Evolutionary conservation across 345 rosid genomes (phyloP).

Genomic region (Chamaenerion angustifolium): DNA sequence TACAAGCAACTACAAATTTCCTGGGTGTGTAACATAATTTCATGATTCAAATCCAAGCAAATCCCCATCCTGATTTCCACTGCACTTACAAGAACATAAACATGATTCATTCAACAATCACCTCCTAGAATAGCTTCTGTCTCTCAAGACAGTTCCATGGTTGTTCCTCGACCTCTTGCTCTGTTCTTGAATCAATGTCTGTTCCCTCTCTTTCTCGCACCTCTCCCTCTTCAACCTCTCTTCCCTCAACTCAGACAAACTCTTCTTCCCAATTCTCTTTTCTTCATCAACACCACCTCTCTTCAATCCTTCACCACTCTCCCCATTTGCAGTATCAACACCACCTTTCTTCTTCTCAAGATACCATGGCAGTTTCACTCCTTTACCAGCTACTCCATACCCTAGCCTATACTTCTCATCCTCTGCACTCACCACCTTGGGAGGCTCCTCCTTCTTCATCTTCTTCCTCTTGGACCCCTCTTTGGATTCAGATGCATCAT

Average conservation of each 20-base stretch:
- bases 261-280: constrained; percentile 51
- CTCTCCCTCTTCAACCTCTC: constrained; percentile 69
- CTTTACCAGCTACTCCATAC: constrained; percentile 84
- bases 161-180: constrained; percentile 16
- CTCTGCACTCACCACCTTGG: constrained; percentile 42
- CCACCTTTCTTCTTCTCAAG: constrained; percentile 45
- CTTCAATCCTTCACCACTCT: constrained; percentile 12
- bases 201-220: constrained; percentile 61
- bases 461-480: constrained; percentile 46
- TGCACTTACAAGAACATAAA: no score
- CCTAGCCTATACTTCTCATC: constrained; percentile 86
- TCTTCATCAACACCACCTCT: constrained; percentile 16
- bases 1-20: no score
- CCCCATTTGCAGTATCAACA: constrained; percentile 14
- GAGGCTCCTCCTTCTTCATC: constrained; percentile 65
- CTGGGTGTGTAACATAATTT: no score
- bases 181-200: constrained; percentile 35
- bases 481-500: constrained; percentile 24
- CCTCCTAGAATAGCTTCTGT: constrained; percentile 4
- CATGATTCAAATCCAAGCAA: no score
- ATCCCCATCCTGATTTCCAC: no score
- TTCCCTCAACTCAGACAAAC: constrained; percentile 57
- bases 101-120: no score
- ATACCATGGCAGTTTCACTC: constrained; percentile 89
- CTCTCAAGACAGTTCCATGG: constrained; percentile 9